Base-by-base conservation (phyloP, 192 early-diverging fungal species). In the Lobosporangium transversale region DNA sequence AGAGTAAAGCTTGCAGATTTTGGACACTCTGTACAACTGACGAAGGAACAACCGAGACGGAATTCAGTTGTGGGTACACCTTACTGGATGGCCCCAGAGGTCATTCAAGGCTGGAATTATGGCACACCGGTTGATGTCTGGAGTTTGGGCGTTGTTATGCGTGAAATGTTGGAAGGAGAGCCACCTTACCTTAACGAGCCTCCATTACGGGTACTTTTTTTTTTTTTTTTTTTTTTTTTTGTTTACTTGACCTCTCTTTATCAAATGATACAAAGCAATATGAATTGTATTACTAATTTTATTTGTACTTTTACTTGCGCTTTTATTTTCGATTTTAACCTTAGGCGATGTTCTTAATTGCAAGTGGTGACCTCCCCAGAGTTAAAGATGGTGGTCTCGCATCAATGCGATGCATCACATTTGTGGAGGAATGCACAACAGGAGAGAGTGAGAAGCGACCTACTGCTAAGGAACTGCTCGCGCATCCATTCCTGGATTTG, bases 51-150 rank as follows among this genome's bases (percentile, higher is more conserved):
- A 45, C 88, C 89, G 48, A 93, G 93, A 66, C 87, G 95, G 37
- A 90, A 88, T 31, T 95, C 93, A 18, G 92, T 94, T 68, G 95
- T 92, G 8, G 95, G 89, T 32, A 97, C 95, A 31, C 94, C 96
- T 20, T 98, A 95, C 84, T 97, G 96, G 96, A 98, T 98, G 96
- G 94, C 96, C 29, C 96, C 96, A 31, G 96, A 98, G 76, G 96
- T 98, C 4, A 93, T 98, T 24, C 93, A 87, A 79, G 94, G 89
- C 31, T 89, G 91, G 71, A 91, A 95, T 57, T 98, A 98, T 79
- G 93, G 90, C 12, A 79, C 94, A 27, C 95, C 94, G 66, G 94
- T 94, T 42, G 96, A 98, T 70, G 85, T 98, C 12, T 98, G 96
- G 96, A 95, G 94, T 59, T 81, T 97, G 47, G 96, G 96, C 26